Evolutionary conservation across 331 rosid species (phyloP).

Genomic region (Malus hybrid): DNA sequence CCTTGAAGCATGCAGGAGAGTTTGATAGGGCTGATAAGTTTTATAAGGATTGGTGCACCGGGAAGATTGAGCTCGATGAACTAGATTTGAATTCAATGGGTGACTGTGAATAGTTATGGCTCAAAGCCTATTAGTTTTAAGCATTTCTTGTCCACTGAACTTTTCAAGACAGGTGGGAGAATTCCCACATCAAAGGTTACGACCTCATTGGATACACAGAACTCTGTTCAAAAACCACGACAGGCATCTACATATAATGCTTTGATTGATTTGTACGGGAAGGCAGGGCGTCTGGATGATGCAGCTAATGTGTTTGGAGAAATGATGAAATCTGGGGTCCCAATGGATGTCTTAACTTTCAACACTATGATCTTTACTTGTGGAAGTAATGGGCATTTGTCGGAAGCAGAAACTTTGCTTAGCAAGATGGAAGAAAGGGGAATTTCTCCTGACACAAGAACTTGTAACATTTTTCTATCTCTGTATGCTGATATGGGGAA

Average conservation of each 20-base stretch:
- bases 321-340: constrained; percentile 80
- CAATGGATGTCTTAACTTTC: constrained; percentile 69
- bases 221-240: constrained; percentile 33
- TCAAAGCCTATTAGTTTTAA: constrained; percentile 47
- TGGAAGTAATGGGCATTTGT: constrained; percentile 77
- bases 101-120: constrained; percentile 24
- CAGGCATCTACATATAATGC: constrained; percentile 68
- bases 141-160: constrained; percentile 84
- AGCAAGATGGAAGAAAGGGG: constrained; percentile 76
- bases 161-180: constrained; percentile 76
- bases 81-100: constrained; percentile 47
- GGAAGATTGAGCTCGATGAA: constrained; percentile 60
- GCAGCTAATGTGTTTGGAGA: constrained; percentile 78
- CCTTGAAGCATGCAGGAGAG: constrained; percentile 68
- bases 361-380: constrained; percentile 78
- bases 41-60: constrained; percentile 68
- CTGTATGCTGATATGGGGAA: constrained; percentile 65
- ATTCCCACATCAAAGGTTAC: constrained; percentile 17
- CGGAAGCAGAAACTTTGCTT: constrained; percentile 80
- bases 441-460: constrained; percentile 68
- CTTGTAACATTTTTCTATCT: constrained; percentile 72
- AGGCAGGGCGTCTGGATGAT: constrained; percentile 72
- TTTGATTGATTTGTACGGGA: constrained; percentile 82
- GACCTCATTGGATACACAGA: constrained; percentile 16
- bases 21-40: constrained; percentile 67